Evolutionary conservation across 768 basidiomycete genomes (phyloP).

Genomic region (Ramaria sp.): DNA sequence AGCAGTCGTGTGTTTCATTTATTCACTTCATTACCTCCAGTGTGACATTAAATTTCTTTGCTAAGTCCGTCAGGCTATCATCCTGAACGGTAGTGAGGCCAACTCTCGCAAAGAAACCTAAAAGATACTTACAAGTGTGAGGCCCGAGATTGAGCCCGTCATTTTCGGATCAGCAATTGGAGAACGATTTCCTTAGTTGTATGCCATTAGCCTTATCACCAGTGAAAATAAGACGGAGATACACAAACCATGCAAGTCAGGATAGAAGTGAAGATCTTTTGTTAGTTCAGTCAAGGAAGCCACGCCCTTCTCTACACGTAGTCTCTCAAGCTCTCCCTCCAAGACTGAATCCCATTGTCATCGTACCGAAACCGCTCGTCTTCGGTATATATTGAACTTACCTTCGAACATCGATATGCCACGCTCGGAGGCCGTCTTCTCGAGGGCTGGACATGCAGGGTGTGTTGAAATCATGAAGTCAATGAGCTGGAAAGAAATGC

Average conservation of each 20-base stretch:
- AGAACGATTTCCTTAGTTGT: slow-evolving; percentile 72
- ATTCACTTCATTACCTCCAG: slow-evolving; percentile 38
- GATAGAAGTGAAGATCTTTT: slow-evolving; percentile 88
- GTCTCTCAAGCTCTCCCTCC: slow-evolving; percentile 57
- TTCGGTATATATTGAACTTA: not conserved
- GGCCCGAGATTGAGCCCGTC: slow-evolving; percentile 84
- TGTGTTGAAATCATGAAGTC: slow-evolving; percentile 94
- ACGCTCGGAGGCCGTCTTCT: slow-evolving; percentile 46
- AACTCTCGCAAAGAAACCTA: not conserved
- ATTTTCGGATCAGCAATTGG: slow-evolving; percentile 94
- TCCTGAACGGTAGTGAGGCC: slow-evolving; percentile 34
- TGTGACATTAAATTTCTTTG: slow-evolving; percentile 81
- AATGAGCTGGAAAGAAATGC: slow-evolving; percentile 48
- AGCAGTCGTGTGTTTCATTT: not conserved
- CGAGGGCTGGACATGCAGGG: slow-evolving; percentile 65
- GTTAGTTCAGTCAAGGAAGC: slow-evolving; percentile 73
- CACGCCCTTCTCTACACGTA: slow-evolving; percentile 42
- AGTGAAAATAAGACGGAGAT: not conserved
- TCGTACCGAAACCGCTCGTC: not conserved
- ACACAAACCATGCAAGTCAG: slow-evolving; percentile 75
- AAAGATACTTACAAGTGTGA: slow-evolving; percentile 46
- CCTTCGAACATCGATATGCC: slow-evolving; percentile 26
- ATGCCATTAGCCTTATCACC: not conserved
- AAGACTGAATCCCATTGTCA: slow-evolving; percentile 38
- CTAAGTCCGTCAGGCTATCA: slow-evolving; percentile 65